Conservation (phyloP, 441 rosid genomes). For the Jatropha multifida region DNA sequence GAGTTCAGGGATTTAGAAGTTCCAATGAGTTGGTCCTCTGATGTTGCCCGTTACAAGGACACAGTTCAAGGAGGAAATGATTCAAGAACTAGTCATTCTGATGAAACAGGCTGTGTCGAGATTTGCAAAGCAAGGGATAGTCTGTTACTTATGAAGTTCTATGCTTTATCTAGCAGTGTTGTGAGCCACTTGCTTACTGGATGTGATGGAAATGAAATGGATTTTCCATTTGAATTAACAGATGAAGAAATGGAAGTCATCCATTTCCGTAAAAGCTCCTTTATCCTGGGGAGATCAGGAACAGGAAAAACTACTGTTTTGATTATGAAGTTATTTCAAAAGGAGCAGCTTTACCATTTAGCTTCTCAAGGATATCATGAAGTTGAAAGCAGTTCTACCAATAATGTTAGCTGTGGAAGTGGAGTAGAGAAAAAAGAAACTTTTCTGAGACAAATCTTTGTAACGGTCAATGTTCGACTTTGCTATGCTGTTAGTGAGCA, state of each 20-base stretch:
- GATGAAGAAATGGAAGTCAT: constrained; percentile 42
- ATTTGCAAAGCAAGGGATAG: constrained; percentile 43
- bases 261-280: constrained; percentile 37
- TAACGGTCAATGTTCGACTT: constrained; percentile 49
- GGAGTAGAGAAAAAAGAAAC: not conserved
- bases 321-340: constrained; percentile 46
- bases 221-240: constrained; percentile 50
- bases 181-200: constrained; percentile 41
- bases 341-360: constrained; percentile 35
- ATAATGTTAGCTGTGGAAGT: not conserved
- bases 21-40: constrained; percentile 42
- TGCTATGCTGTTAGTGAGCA: constrained; percentile 49
- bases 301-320: constrained; percentile 61
- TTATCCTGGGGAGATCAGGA: constrained; percentile 55
- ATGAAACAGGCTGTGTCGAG: constrained; percentile 28
- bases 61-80: constrained; percentile 10
- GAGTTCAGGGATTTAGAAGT: constrained; percentile 42
- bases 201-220: constrained; percentile 40
- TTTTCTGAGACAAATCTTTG: constrained; percentile 48
- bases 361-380: constrained; percentile 32
- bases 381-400: not conserved
- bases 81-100: constrained; percentile 1
- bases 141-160: constrained; percentile 52
- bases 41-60: constrained; percentile 24
- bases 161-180: constrained; percentile 34